These are phyloP conservation scores for Rhododendron griersonianum DNA, from an alignment of 148 eudicot species.

Conservation along the genomic window DNA sequence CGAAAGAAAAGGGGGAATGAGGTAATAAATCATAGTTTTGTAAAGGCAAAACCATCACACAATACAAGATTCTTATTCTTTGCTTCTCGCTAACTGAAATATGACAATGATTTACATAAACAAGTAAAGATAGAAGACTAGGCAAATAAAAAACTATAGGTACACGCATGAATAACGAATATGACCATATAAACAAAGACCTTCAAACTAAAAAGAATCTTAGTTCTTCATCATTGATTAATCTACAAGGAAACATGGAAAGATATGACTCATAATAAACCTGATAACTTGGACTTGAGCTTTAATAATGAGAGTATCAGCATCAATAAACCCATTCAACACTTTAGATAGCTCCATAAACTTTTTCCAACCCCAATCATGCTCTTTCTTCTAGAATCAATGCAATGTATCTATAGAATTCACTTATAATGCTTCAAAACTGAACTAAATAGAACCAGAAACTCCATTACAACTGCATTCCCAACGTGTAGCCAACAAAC, in stretches of 20 bases:
- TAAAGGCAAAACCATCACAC: too few species aligned
- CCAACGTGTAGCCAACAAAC: slow-evolving; percentile 28
- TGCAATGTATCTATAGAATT: slow-evolving; percentile 67
- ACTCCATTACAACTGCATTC: background rate
- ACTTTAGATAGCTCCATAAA: slow-evolving; percentile 86
- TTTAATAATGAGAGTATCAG: slow-evolving; percentile 65
- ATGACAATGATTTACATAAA: too few species aligned
- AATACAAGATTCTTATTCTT: too few species aligned
- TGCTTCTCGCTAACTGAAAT: too few species aligned
- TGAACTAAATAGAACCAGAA: slow-evolving; percentile 2
- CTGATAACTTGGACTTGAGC: slow-evolving; percentile 95
- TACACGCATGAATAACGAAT: background rate
- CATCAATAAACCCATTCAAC: slow-evolving; percentile 77
- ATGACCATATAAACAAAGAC: background rate
- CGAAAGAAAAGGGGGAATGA: too few species aligned
- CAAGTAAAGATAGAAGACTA: too few species aligned
- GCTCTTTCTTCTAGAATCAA: slow-evolving; percentile 94
- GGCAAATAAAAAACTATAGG: too few species aligned
- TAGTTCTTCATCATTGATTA: background rate
- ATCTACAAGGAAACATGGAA: background rate
- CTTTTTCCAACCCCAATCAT: slow-evolving; percentile 99
- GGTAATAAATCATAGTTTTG: too few species aligned
- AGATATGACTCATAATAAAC: slow-evolving; percentile 23
- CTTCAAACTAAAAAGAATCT: background rate
- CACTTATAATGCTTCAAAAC: background rate